phyloP scores from a whole-genome alignment of 345 rosid species.

The Citrus reticulata region DNA sequence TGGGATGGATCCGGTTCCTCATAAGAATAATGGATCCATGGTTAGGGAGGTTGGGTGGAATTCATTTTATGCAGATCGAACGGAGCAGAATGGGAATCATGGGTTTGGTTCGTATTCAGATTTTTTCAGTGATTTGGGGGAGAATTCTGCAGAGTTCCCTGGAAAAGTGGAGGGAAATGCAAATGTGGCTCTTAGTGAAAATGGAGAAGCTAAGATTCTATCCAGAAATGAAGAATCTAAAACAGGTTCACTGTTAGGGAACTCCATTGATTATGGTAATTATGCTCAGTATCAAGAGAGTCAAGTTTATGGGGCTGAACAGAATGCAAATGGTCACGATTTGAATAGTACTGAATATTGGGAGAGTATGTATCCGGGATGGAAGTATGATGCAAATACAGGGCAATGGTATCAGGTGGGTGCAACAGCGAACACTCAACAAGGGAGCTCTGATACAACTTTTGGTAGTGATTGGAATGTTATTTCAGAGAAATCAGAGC shows the following conservation, averaged over 20 bases:
- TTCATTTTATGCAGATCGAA: slow-evolving; percentile 64
- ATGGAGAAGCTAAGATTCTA: slow-evolving; percentile 8
- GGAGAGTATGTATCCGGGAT: slow-evolving; percentile 90
- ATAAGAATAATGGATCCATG: slow-evolving; percentile 41
- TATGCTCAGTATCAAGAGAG: slow-evolving; percentile 32
- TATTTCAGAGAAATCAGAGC: slow-evolving; percentile 43
- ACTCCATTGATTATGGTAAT: slow-evolving; percentile 27
- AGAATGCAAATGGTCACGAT: slow-evolving; percentile 45
- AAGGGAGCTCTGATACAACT: slow-evolving; percentile 30
- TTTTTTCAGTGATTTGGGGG: slow-evolving; percentile 62
- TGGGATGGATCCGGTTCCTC: slow-evolving; percentile 15
- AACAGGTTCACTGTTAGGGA: slow-evolving; percentile 24
- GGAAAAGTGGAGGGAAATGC: slow-evolving; percentile 30
- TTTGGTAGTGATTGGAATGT: slow-evolving; percentile 41
- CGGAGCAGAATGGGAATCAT: slow-evolving; percentile 35
- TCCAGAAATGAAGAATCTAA: slow-evolving; percentile 24
- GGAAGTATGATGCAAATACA: slow-evolving; percentile 68
- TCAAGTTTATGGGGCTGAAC: slow-evolving; percentile 32
- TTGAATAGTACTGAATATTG: slow-evolving; percentile 53
- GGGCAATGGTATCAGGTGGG: slow-evolving; percentile 86
- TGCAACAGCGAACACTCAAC: slow-evolving; percentile 24
- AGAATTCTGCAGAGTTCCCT: slow-evolving; percentile 34
- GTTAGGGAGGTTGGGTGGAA: slow-evolving; percentile 90
- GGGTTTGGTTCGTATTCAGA: slow-evolving; percentile 75
- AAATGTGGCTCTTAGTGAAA: neutral